Percentiles rank a stretch among this genome's conserved stretches.
Conservation (phyloP, 2,329 filamentous ascomycete genomes). For the Exophiala sp. region DNA sequence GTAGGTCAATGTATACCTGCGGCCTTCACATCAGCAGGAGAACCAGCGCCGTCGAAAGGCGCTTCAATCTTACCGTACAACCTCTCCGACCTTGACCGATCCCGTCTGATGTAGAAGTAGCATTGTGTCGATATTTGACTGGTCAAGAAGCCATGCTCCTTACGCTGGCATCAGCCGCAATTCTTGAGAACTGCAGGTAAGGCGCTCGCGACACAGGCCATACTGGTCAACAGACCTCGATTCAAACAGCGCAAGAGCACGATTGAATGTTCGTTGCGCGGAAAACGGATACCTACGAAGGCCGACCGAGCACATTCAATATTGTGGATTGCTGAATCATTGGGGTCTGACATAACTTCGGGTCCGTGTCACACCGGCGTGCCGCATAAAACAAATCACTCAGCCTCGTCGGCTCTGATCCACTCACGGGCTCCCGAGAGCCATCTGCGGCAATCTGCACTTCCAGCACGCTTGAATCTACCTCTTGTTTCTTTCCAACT, state of each 20-base stretch:
- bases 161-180: not conserved
- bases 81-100: slow-evolving; percentile 87
- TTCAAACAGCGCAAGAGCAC: not conserved
- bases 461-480: too few species aligned
- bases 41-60: not conserved
- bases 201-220: not conserved
- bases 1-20: slow-evolving; percentile 76
- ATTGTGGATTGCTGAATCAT: not conserved
- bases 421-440: too few species aligned
- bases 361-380: too few species aligned
- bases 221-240: not conserved
- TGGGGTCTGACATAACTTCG: not conserved
- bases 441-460: too few species aligned
- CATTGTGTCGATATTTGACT: slow-evolving; percentile 54
- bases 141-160: not conserved
- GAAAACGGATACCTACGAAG: not conserved
- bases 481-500: too few species aligned
- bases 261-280: not conserved
- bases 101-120: slow-evolving; percentile 85
- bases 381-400: too few species aligned
- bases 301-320: not conserved
- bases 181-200: not conserved
- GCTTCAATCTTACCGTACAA: slow-evolving; percentile 61
- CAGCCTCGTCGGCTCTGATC: too few species aligned
- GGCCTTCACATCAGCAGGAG: not conserved